phyloP scores from a whole-genome alignment of 768 basidiomycete genomes.

The Filobasidium wieringae region DNA sequence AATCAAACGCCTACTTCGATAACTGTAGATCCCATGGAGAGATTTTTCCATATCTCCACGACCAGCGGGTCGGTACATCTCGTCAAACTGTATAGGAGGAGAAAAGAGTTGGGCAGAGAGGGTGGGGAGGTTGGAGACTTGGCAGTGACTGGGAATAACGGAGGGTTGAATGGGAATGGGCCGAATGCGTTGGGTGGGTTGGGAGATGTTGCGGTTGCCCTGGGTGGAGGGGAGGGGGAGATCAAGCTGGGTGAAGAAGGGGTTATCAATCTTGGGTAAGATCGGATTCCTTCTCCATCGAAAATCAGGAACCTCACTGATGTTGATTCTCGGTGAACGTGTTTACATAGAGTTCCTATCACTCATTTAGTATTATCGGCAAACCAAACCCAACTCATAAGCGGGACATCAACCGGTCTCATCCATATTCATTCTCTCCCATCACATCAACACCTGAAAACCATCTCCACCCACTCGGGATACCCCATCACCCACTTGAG shows the following conservation, averaged over 20 bases:
- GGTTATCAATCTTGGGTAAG: background rate
- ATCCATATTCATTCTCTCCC: slow-evolving; percentile 76
- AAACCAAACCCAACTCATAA: slow-evolving; percentile 64
- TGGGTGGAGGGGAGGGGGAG: slow-evolving; percentile 27
- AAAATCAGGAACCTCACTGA: background rate
- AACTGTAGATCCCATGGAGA: slow-evolving; percentile 71
- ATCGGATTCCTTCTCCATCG: too few species aligned
- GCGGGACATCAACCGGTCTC: slow-evolving; percentile 60
- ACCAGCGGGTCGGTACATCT: slow-evolving; percentile 63
- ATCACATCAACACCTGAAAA: slow-evolving; percentile 78
- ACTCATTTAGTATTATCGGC: slow-evolving; percentile 64
- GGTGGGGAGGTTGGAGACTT: slow-evolving; percentile 1
- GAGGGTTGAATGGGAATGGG: background rate
- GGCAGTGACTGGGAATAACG: slow-evolving; percentile 18
- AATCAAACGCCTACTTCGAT: slow-evolving; percentile 51
- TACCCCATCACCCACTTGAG: slow-evolving; percentile 58
- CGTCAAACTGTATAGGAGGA: slow-evolving; percentile 57
- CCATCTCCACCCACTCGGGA: slow-evolving; percentile 44
- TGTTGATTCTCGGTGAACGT: background rate
- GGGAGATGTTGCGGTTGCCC: slow-evolving; percentile 1
- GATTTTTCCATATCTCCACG: slow-evolving; percentile 78
- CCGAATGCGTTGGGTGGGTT: background rate
- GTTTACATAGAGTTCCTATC: slow-evolving; percentile 57
- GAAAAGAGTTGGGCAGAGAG: slow-evolving; percentile 17
- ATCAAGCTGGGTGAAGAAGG: slow-evolving; percentile 20